Evolutionary conservation across 2,329 filamentous ascomycete species (phyloP).

Genomic region (Epichloe typhina): DNA sequence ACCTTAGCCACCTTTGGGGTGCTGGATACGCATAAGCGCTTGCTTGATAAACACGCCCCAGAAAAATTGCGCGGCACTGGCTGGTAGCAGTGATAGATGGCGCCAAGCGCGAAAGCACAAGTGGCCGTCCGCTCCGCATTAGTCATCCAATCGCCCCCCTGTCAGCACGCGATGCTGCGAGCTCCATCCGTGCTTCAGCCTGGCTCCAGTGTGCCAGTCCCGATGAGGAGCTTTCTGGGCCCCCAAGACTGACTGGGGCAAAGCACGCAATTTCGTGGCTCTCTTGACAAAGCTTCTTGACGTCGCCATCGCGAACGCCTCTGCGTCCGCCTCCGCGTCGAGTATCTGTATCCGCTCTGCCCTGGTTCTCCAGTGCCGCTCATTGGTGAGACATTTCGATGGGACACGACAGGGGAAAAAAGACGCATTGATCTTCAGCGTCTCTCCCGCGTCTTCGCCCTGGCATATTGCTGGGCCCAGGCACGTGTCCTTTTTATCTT

Average conservation of each 20-base stretch:
- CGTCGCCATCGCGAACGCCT: neutral
- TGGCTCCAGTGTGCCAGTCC: neutral
- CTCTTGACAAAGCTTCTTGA: constrained; percentile 9
- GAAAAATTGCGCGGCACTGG: neutral
- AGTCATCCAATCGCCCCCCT: neutral
- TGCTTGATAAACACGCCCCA: no score
- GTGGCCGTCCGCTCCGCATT: neutral
- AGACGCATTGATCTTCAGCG: neutral
- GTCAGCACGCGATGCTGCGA: constrained; percentile 5
- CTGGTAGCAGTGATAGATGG: no score
- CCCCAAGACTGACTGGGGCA: constrained; percentile 20
- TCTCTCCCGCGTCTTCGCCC: no score
- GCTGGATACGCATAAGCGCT: no score
- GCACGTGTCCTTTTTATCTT: no score
- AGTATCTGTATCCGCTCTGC: neutral
- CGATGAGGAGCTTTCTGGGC: neutral
- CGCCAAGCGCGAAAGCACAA: neutral
- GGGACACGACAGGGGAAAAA: neutral
- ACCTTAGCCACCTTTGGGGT: no score
- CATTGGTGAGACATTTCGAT: neutral
- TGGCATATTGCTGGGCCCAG: no score
- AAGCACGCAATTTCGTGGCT: constrained; percentile 17
- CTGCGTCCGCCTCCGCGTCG: neutral
- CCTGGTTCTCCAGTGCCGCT: neutral
- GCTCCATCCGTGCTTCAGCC: neutral